These are phyloP conservation scores for Venustampulla echinocandica DNA, from an alignment of 495 filamentous ascomycete genomes.

Conservation along the genomic window DNA sequence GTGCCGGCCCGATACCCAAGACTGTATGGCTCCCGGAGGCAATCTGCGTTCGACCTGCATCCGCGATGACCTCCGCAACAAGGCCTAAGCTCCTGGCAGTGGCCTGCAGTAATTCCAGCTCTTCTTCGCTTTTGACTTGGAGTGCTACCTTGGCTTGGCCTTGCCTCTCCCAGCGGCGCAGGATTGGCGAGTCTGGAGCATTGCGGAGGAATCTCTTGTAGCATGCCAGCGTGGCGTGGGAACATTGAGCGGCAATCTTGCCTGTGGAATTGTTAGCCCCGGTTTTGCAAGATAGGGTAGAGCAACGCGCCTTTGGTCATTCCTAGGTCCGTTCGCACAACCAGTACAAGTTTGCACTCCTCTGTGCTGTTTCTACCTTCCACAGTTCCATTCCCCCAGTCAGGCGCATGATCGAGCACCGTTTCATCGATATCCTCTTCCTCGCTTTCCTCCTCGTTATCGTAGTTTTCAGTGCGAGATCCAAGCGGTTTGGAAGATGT, in stretches of 20 bases:
- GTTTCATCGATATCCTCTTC: constrained; percentile 43
- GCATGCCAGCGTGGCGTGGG: constrained; percentile 93
- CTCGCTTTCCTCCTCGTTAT: constrained; percentile 38
- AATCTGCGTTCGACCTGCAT: constrained; percentile 97
- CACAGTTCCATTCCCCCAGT: constrained; percentile 44
- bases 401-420: constrained; percentile 49
- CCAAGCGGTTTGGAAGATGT: constrained; percentile 4
- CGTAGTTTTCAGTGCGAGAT: constrained; percentile 14
- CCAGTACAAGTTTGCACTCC: constrained; percentile 89
- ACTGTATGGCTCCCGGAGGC: constrained; percentile 87
- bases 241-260: constrained; percentile 94
- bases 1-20: constrained; percentile 79
- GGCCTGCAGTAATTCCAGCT: constrained; percentile 66
- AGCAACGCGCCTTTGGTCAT: constrained; percentile 78
- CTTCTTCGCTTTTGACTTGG: constrained; percentile 75
- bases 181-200: constrained; percentile 43
- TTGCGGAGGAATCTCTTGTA: constrained; percentile 69
- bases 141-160: constrained; percentile 92
- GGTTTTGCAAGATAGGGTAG: background rate
- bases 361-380: constrained; percentile 49
- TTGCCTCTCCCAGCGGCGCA: constrained; percentile 70
- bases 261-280: constrained; percentile 43
- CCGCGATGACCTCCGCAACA: constrained; percentile 78
- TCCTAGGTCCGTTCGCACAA: constrained; percentile 85
- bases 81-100: constrained; percentile 76